Base-by-base conservation (phyloP, 257 asterid species). In the Scutellaria galericulata region DNA sequence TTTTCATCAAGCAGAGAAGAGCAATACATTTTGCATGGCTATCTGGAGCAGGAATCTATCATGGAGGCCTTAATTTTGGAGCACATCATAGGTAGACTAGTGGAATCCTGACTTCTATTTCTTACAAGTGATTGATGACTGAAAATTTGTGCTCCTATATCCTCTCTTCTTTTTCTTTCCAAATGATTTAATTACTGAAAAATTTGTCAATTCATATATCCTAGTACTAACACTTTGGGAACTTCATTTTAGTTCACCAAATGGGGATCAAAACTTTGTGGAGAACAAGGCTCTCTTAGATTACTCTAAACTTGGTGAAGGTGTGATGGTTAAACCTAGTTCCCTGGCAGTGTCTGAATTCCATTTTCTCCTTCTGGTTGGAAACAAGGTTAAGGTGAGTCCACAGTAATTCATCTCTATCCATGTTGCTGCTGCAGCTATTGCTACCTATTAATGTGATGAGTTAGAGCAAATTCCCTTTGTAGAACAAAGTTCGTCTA, bases 21-120 rank as follows among this genome's bases (percentile, higher is more conserved):
- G 91, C 99, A 70, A 83, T 79, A 45, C 92, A 95, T 85, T 92
- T 95, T 80, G 97, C 99, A 24, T 95, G 99, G 99, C 93, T 95
- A 75, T 95, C 99, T 55, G 99, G 99, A 77, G 98, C 99, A 50
- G 99, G 99, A 70, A 85, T 92, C 81, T 95, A 95, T 77, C 96
- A 92, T 8, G 99, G 98, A 77, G 97, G 87, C 83, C 96, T 95
- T 77, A 87, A 90, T 85, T 95, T 95, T 83, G 99, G 96, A 82
- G 90, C 83, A 52, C 96, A 82, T 14, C 90, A 67, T 68, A 92
- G 96, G 99, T 95, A 73, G 79, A 71, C 70, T 70, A 64, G 74
- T 73, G 31, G 47, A 45, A 35, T 61, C 68, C 57, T 13, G 52
- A 78, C 46, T 70, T 81, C 18, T 44, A 60, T 31, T 70, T 60